Conservation (phyloP, 2,329 filamentous ascomycete species). For the Xenoacremonium recifei region DNA sequence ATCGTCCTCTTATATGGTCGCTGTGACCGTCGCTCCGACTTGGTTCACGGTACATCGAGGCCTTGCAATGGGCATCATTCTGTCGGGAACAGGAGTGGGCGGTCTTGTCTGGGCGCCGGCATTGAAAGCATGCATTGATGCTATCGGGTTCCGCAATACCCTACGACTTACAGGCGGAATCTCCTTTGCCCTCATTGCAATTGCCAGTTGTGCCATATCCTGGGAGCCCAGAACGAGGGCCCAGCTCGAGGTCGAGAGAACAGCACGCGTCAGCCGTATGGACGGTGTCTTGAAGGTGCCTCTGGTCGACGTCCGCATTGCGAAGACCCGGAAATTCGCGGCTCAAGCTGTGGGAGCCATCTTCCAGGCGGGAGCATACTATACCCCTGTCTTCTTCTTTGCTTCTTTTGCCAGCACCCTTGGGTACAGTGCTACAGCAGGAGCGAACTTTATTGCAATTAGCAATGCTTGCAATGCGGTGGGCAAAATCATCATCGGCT, state of each 20-base stretch:
- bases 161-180: slow-evolving; percentile 1
- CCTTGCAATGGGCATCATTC: too few relatives aligned
- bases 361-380: slow-evolving; percentile 4
- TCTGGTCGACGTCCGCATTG: background rate
- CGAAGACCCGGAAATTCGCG: slow-evolving; percentile 1
- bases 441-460: too few relatives aligned
- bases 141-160: slow-evolving; percentile 6
- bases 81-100: too few relatives aligned
- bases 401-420: slow-evolving; percentile 5
- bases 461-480: too few relatives aligned
- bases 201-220: background rate
- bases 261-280: background rate
- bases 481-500: too few relatives aligned
- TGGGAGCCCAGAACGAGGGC: slow-evolving; percentile 4
- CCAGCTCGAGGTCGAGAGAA: background rate
- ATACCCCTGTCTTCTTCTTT: slow-evolving; percentile 7
- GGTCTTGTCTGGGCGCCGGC: too few relatives aligned
- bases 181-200: background rate
- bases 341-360: slow-evolving; percentile 1
- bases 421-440: slow-evolving; percentile 5
- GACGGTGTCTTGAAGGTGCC: background rate
- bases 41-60: too few relatives aligned
- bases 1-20: too few relatives aligned
- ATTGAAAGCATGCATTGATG: background rate
- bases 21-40: too few relatives aligned